Conservation (phyloP, 2,329 filamentous ascomycete genomes). For the Ophiostoma novo-ulmi region DNA sequence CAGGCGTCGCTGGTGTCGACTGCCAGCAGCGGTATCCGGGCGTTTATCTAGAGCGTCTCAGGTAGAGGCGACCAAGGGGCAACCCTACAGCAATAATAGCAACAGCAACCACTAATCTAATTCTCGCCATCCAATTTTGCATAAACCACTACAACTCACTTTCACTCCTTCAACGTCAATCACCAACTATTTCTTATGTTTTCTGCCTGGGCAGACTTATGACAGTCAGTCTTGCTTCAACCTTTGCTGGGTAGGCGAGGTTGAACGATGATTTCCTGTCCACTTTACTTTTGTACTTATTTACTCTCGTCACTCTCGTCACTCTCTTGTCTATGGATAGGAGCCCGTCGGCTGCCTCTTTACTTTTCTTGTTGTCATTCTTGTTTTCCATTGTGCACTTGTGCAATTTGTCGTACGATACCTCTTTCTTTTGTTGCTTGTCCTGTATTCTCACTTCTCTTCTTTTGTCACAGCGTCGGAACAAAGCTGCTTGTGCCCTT, state of each 20-base stretch:
- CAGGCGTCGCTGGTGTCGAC: conserved; percentile 23
- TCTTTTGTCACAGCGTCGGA: not conserved
- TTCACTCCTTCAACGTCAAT: not conserved
- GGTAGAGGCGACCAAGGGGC: not conserved
- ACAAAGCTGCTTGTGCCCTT: not conserved
- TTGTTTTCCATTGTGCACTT: not conserved
- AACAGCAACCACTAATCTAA: not conserved
- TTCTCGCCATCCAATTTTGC: not conserved
- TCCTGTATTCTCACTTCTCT: not conserved
- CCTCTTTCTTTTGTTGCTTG: not conserved
- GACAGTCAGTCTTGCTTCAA: not conserved
- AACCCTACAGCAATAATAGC: not conserved
- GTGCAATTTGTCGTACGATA: conserved; percentile 8
- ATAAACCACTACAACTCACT: not conserved
- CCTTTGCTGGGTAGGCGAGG: not conserved
- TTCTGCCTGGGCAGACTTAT: not conserved
- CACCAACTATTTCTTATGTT: not conserved
- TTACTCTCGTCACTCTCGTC: no score
- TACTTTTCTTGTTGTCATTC: conserved; percentile 4
- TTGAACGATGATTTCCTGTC: not conserved
- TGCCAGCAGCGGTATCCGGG: conserved; percentile 24
- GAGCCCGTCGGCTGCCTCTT: not conserved
- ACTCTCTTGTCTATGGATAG: not conserved
- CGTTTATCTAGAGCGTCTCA: conserved; percentile 20
- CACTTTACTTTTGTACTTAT: not conserved